Conservation (phyloP, 768 basidiomycete species). For the Lentinula raphanica region DNA sequence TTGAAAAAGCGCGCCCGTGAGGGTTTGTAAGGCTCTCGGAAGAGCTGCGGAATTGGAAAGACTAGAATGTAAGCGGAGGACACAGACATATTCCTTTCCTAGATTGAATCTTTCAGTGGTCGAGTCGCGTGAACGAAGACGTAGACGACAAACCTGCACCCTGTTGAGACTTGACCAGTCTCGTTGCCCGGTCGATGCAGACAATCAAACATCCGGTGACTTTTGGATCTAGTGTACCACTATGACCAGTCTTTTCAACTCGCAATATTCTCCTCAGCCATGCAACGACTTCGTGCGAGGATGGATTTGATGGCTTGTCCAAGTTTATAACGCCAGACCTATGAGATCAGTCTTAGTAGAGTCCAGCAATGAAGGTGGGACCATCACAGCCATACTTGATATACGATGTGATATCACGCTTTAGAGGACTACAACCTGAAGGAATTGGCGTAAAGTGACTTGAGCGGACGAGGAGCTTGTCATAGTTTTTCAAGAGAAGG, state of each 20-base stretch:
- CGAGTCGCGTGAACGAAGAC: neutral
- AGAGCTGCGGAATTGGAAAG: conserved; percentile 81
- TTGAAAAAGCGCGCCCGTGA: conserved; percentile 98
- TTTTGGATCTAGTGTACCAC: conserved; percentile 97
- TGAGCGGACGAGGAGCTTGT: conserved; percentile 90
- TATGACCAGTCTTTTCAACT: conserved; percentile 98
- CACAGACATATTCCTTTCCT: conserved; percentile 99
- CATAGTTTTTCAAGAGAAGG: conserved; percentile 96
- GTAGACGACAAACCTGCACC: conserved; percentile 71
- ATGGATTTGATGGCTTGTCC: conserved; percentile 99
- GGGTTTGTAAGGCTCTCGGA: conserved; percentile 90
- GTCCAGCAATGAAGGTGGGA: neutral
- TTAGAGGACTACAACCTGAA: conserved; percentile 87
- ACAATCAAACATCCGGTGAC: conserved; percentile 99
- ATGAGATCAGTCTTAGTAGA: neutral
- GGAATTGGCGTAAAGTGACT: conserved; percentile 99
- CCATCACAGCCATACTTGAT: conserved; percentile 60
- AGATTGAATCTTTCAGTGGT: neutral
- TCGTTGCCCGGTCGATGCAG: conserved; percentile 97
- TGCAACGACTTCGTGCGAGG: conserved; percentile 98
- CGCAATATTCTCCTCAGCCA: conserved; percentile 97
- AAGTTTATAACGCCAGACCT: conserved; percentile 99
- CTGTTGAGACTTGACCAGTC: conserved; percentile 97
- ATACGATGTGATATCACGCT: conserved; percentile 87
- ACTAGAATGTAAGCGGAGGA: conserved; percentile 83